These are phyloP conservation scores for Coleophoma cylindrospora DNA, from an alignment of 2,329 filamentous ascomycete genomes.

Conservation along the genomic window DNA sequence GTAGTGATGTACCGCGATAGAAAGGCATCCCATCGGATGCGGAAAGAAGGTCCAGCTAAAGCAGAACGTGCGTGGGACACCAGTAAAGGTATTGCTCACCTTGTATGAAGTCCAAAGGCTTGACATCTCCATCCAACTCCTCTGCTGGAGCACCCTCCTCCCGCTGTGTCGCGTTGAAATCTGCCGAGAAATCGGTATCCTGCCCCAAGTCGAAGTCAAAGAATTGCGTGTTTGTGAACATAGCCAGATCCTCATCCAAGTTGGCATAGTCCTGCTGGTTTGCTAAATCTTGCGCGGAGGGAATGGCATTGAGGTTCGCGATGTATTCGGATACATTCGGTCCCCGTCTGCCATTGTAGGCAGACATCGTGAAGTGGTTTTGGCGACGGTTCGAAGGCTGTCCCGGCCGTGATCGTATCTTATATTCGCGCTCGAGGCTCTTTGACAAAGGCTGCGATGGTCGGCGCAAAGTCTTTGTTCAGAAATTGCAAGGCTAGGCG, in stretches of 20 bases:
- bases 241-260: conserved; percentile 66
- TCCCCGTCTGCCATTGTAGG: conserved; percentile 69
- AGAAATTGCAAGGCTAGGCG: no score
- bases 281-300: conserved; percentile 56
- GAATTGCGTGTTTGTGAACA: conserved; percentile 81
- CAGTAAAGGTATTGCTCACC: conserved; percentile 25
- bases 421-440: not conserved
- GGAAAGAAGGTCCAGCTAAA: not conserved
- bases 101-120: conserved; percentile 42
- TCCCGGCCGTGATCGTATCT: not conserved
- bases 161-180: conserved; percentile 11
- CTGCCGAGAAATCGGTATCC: conserved; percentile 47
- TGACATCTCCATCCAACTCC: conserved; percentile 31
- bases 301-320: conserved; percentile 73
- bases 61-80: not conserved
- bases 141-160: conserved; percentile 2
- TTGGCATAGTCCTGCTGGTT: conserved; percentile 49
- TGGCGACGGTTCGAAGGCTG: not conserved
- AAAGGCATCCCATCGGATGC: no score
- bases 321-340: conserved; percentile 90
- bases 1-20: not conserved
- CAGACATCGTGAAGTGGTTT: conserved; percentile 51
- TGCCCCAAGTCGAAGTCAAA: conserved; percentile 71
- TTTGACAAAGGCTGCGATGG: not conserved
- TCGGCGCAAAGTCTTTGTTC: not conserved